Evolutionary conservation across 345 rosid genomes (phyloP).

Genomic region (Geranium brycei): DNA sequence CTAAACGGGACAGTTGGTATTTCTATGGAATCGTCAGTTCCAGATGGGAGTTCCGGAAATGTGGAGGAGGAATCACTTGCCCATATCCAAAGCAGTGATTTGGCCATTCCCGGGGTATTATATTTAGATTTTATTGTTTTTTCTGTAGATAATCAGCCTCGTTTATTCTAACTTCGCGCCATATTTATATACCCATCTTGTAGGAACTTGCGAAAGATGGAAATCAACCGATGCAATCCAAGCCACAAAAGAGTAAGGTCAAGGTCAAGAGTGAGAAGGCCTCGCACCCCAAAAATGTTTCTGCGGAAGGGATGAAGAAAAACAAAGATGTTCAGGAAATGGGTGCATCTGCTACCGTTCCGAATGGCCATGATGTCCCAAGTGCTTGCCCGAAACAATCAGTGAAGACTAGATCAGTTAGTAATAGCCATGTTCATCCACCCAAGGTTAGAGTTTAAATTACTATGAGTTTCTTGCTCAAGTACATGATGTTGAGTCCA

Average conservation of each 20-base stretch:
- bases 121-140: slow-evolving; percentile 6
- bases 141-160: background rate
- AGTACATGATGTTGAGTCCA: background rate
- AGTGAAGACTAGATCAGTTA: slow-evolving; percentile 37
- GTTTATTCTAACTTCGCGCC: slow-evolving; percentile 2
- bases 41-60: slow-evolving; percentile 20
- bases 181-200: slow-evolving; percentile 1
- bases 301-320: slow-evolving; percentile 33
- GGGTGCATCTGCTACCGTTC: slow-evolving; percentile 17
- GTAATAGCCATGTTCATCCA: slow-evolving; percentile 31
- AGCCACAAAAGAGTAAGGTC: slow-evolving; percentile 30
- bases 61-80: slow-evolving; percentile 12
- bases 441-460: slow-evolving; percentile 29
- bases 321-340: slow-evolving; percentile 30
- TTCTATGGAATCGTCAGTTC: slow-evolving; percentile 13
- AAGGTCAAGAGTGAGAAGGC: slow-evolving; percentile 42
- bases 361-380: slow-evolving; percentile 45
- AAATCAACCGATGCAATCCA: slow-evolving; percentile 21
- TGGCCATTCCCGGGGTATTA: slow-evolving; percentile 31
- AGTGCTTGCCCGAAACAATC: slow-evolving; percentile 31
- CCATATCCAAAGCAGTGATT: slow-evolving; percentile 19
- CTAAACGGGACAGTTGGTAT: slow-evolving; percentile 15
- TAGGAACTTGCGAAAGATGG: slow-evolving; percentile 34
- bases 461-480: background rate
- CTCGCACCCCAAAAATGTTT: slow-evolving; percentile 22